These are phyloP conservation scores for Citrus unshiu DNA, from an alignment of 345 rosid genomes.

Conservation along the genomic window DNA sequence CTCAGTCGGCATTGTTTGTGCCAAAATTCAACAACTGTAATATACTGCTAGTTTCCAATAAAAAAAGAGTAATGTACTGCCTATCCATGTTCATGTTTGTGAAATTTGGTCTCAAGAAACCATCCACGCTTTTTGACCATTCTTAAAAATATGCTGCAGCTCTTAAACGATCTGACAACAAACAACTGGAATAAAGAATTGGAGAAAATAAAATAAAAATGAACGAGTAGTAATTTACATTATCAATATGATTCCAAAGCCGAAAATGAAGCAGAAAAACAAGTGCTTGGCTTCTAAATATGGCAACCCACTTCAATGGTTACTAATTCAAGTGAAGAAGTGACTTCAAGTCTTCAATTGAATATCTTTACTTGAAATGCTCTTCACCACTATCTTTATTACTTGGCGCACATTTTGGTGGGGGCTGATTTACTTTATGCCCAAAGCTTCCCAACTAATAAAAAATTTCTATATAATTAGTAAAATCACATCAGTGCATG, in stretches of 20 bases:
- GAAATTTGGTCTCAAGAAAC: not conserved
- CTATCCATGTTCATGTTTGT: not conserved
- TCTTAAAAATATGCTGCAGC: not conserved
- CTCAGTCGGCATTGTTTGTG: not conserved
- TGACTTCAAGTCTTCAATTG: constrained; percentile 3
- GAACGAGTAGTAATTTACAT: not conserved
- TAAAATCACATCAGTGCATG: not conserved
- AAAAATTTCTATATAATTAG: constrained; percentile 1
- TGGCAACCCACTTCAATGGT: constrained; percentile 16
- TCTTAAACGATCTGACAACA: not conserved
- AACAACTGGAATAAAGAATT: not conserved
- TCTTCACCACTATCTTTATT: constrained; percentile 19
- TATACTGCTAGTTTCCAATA: not conserved
- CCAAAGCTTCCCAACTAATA: not conserved
- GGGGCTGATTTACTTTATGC: constrained; percentile 28
- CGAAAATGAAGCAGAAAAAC: constrained; percentile 16
- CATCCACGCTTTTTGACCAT: not conserved
- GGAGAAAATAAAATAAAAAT: not conserved
- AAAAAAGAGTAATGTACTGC: not conserved
- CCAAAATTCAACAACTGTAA: not conserved
- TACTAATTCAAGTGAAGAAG: constrained; percentile 13
- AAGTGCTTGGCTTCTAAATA: constrained; percentile 11
- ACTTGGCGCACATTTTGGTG: constrained; percentile 13
- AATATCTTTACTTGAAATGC: constrained; percentile 32
- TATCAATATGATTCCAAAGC: not conserved